Base-by-base conservation (phyloP, 345 rosid species). In the Arabidopsis suecica region DNA sequence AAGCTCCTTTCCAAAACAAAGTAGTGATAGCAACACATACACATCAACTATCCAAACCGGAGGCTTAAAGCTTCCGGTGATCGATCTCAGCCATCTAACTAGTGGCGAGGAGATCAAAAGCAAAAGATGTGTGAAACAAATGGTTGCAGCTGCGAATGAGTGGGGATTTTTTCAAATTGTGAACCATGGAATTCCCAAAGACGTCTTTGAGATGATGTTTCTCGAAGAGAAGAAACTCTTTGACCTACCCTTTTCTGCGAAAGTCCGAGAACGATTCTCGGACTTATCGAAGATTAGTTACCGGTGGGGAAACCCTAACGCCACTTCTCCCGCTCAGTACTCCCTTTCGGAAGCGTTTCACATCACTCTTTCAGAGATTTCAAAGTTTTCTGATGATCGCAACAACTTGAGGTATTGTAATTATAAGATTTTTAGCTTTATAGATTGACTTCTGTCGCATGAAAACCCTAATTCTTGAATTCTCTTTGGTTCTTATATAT, bases 81-180 rank as follows among this genome's bases (percentile, higher is more conserved):
- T 89, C 28, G 89, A 93, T 62, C 72, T 93, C 3, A 70, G 75
- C n/a, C 57, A 72, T 12, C 65, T 82, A 30, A 67, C 23, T 16
- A 53, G 25, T 34, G 82, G 80, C 0, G 69, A 77, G 1, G 72
- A 71, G 16, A 2, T 5, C 5, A 77, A 44, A 56, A 76, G 82
- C 54, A 78, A 79, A 23, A 71, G 71, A 13, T 90, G 88, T 76
- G 74, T 58, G 47, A 55, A 64, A 61, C 71, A 87, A 60, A 83
- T 89, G 25, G 83, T 69, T 18, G 62, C 59, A 61, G 98, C 91
- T 1, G 84, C 93, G 0, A 77, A 61, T 10, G 78, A 83, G 66
- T 93, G 92, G 93, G 98, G 97, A 0, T 93, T 91, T 73, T 93
- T 91, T 65, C 92, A 91, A 75, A 68, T 88, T 2, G 73, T 83